These are phyloP conservation scores for Penicillium sclerotigenum DNA, from an alignment of 2,329 filamentous ascomycete genomes.

Conservation along the genomic window DNA sequence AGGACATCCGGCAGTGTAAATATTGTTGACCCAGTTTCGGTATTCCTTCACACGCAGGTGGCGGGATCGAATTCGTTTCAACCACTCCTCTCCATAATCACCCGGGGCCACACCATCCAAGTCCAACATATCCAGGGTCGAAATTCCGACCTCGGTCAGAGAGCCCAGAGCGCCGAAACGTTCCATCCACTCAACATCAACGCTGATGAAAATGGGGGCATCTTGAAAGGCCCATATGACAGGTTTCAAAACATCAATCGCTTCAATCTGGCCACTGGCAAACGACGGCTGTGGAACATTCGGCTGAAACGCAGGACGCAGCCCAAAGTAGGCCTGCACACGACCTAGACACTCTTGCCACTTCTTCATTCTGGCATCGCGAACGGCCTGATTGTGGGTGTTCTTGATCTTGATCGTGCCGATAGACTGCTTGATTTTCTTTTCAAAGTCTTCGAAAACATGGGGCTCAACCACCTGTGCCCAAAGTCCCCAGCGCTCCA, in stretches of 20 bases:
- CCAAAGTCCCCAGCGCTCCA: background rate
- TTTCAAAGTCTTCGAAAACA: slow-evolving; percentile 24
- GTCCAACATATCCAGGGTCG: slow-evolving; percentile 69
- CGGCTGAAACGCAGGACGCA: slow-evolving; percentile 43
- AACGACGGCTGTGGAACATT: background rate
- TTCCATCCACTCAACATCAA: slow-evolving; percentile 85
- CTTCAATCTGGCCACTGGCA: slow-evolving; percentile 5
- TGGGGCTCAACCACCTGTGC: background rate
- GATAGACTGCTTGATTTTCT: slow-evolving; percentile 54
- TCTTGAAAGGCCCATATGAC: slow-evolving; percentile 46
- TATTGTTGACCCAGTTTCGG: slow-evolving; percentile 60
- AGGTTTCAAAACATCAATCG: slow-evolving; percentile 48
- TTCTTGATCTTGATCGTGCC: slow-evolving; percentile 51
- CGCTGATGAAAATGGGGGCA: slow-evolving; percentile 67
- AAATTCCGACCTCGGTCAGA: slow-evolving; percentile 83
- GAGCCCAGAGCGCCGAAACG: slow-evolving; percentile 59
- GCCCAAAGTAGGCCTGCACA: slow-evolving; percentile 67
- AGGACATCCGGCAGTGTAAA: slow-evolving; percentile 70
- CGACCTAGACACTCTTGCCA: slow-evolving; percentile 58
- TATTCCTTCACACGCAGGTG: slow-evolving; percentile 78
- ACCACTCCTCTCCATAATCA: slow-evolving; percentile 63
- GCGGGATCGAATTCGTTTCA: slow-evolving; percentile 60
- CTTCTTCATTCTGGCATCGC: slow-evolving; percentile 36
- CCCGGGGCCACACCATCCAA: slow-evolving; percentile 59
- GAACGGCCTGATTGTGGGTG: slow-evolving; percentile 48